Evolutionary conservation across 1,284 basidiomycete species (phyloP), one percentile per base, ranked within the genome.

Genomic region (Uromyces viciae-fabae): DNA sequence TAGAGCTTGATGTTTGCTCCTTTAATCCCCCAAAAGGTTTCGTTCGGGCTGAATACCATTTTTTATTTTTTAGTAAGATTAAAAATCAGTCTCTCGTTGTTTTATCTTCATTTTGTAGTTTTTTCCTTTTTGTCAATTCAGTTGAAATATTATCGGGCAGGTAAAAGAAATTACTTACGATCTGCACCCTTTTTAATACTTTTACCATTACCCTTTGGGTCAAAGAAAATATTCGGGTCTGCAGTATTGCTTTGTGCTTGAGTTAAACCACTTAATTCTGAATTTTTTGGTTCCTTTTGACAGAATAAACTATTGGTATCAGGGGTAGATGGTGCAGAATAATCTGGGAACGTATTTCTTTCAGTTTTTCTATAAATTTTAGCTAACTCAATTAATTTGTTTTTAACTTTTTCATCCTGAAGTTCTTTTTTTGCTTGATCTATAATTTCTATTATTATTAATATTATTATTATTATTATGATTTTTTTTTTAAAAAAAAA

Each of bases 271-370:
- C 31, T 49, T 15, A 82, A 58, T 52, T 82, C 81, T 31, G 46
- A 7, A 72, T 82, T 82, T 46, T 78, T 72, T 46, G 82, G 82
- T 11, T n/a, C 31, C 52, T 82, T 82, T 54, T 82, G 81, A 77
- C 82, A 82, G 42, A 81, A 82, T 40, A 82, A 66, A 49, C 80
- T 82, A 54, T 82, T 82, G 15, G 73, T 17, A 33, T 81, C 68
- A 5, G 75, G 68, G 42, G 25, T 38, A 60, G 82, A 73, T 84
- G 82, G 17, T 87, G 88, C 31, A 15, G 87, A 86, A 84, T 90
- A 90, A 83, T 90, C 90, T 38, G 89, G 90, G 84, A 89, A 89
- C 1, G 90, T 90, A 85, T 90, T 91, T 87, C 90, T 90, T 87
- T 90, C 90, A 0, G 85, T 87, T 83, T 90, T 89, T 71, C 90